Conservation (phyloP, 2,329 filamentous ascomycete species). For the Nannizzia gypsea region DNA sequence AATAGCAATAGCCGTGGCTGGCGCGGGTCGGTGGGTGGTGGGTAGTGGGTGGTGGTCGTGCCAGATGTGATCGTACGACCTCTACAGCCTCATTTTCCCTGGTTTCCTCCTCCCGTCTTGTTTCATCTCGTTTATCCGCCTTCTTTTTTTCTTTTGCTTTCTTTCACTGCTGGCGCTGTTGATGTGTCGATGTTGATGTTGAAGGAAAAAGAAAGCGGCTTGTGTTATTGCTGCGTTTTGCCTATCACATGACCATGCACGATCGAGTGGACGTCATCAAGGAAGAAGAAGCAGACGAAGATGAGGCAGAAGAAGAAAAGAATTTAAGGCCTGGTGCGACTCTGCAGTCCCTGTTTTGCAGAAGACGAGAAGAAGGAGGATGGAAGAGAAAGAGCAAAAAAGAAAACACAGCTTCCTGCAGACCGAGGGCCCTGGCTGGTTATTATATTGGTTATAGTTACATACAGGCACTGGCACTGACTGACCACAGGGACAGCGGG, state of each 20-base stretch:
- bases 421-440: neutral
- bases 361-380: neutral
- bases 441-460: conserved; percentile 1
- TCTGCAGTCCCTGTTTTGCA: no score
- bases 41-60: no score
- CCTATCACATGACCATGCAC: conserved; percentile 1
- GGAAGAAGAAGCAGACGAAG: neutral
- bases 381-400: neutral
- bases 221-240: no score
- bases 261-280: neutral
- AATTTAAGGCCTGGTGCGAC: neutral
- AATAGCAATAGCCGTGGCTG: no score
- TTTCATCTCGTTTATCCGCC: neutral
- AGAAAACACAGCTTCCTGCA: neutral
- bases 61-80: neutral
- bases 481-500: no score
- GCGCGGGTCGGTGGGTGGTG: no score
- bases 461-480: neutral
- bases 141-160: neutral
- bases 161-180: no score
- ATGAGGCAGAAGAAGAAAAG: neutral
- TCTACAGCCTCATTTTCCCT: neutral
- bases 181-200: no score
- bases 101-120: no score
- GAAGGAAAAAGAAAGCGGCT: no score